Evolutionary conservation across 2,329 filamentous ascomycete species (phyloP).

Genomic region (Juglanconis sp.): DNA sequence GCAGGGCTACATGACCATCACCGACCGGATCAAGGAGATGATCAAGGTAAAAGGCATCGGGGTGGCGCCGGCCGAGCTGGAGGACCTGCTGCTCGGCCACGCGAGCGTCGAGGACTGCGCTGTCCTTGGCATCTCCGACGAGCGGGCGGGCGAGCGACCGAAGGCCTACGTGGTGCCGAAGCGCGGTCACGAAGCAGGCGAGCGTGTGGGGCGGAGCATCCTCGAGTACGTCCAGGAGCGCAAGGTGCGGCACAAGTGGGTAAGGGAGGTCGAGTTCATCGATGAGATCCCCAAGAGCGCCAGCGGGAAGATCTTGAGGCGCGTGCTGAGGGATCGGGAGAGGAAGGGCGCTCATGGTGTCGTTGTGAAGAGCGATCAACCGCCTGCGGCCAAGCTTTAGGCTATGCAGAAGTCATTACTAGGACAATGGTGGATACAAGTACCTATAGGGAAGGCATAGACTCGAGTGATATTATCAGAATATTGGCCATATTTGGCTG

Average conservation of each 20-base stretch:
- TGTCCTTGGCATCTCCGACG: slow-evolving; percentile 51
- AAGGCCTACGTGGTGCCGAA: slow-evolving; percentile 58
- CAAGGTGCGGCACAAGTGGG: slow-evolving; percentile 50
- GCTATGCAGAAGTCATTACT: background rate
- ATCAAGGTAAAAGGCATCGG: slow-evolving; percentile 33
- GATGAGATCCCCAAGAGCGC: slow-evolving; percentile 54
- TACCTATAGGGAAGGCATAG: background rate
- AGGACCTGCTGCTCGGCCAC: slow-evolving; percentile 28
- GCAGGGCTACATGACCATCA: slow-evolving; percentile 55
- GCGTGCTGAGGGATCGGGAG: slow-evolving; percentile 58
- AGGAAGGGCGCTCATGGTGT: slow-evolving; percentile 32
- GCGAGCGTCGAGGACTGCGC: slow-evolving; percentile 54
- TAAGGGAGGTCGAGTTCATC: slow-evolving; percentile 45
- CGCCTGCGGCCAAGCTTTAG: background rate
- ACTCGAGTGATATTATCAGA: background rate
- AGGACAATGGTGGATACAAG: no score
- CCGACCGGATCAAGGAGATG: slow-evolving; percentile 62
- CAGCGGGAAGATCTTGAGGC: slow-evolving; percentile 55
- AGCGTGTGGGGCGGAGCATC: slow-evolving; percentile 35
- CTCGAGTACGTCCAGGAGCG: slow-evolving; percentile 46
- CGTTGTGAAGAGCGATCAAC: slow-evolving; percentile 1
- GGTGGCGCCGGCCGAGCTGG: slow-evolving; percentile 30
- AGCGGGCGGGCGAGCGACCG: slow-evolving; percentile 55
- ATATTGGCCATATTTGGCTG: background rate
- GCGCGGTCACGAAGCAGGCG: slow-evolving; percentile 14